Base-by-base conservation (phyloP, 1,139 yeast genomes). In the Nakaseomyces kungkrabaensis region DNA sequence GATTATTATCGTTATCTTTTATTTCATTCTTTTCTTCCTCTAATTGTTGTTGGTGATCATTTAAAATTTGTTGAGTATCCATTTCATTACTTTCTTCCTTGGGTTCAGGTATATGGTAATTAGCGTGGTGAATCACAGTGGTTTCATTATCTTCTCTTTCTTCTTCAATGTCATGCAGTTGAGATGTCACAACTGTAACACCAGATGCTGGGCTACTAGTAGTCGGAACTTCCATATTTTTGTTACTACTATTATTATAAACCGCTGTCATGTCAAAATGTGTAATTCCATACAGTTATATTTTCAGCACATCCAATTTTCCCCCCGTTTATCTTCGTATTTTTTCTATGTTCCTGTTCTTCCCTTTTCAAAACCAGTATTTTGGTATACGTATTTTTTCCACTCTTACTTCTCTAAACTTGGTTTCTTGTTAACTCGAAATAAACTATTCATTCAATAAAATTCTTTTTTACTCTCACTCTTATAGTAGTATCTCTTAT, bases 61-160 rank as follows among this genome's bases (percentile, higher is more conserved):
- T 2, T 9, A 29, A 29, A 9, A 29, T 29, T 29, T 29, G 31
- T 7, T 6, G 9, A 9, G 31, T 29, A 29, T 29, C 31, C 9
- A 29, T 29, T 29, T 29, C 9, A 29, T 1, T 3, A 17, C 13
- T 13, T 37, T 13, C 25, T 5, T 17, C 11, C 13, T 17, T 6
- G 10, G n/a, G 26, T 13, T 37, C 40, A 17, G 40, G 40, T 17
- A 17, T n/a, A 37, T 13, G 11, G 11, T 4, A 24, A n/a, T 38
- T 26, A 5, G 13, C 31, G n/a, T 41, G 44, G 25, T 41, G 44
- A 13, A 41, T 41, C 5, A 41, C 44, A 5, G 44, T n/a, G n/a
- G 33, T 29, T 13, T 41, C 44, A 17, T 41, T 27, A 5, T 41
- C 44, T 29, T 41, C 44, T 41, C 34, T 41, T 17, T 41, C 44